Evolutionary conservation across 805 yeast species (phyloP), one percentile per base, ranked within the genome.

Genomic region (Zygosaccharomyces siamensis): DNA sequence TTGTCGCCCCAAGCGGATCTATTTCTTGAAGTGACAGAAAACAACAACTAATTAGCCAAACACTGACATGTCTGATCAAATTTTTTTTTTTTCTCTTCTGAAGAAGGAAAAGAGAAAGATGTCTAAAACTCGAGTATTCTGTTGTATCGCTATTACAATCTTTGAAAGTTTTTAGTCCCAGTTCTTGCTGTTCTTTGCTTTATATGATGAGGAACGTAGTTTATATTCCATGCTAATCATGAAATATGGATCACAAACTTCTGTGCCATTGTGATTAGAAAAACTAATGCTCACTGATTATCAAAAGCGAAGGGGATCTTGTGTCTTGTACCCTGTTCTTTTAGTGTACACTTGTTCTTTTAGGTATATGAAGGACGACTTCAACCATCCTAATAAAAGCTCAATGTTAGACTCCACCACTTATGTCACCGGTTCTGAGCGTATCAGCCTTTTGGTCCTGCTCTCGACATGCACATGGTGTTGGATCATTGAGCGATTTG

Each of bases 391-490:
- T 10, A 10, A 10, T 7, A 26, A 8, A 26, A 14, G 20, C 11
- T 18, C 16, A 33, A 41, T 41, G 44, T 14, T 14, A 7, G 44
- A 33, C 7, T n/a, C 10, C 35, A n/a, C 30, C 35, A n/a, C 30
- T 23, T 37, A 42, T 18, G 33, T 51, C 11, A 21, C 43, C 5
- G 47, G 51, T 5, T 45, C 54, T 1, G 77, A 73, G 54, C 60
- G 83, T 40, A 73, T 80, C 40, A 64, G 81, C 12, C 55, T 78
- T 3, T 64, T 81, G 14, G 52, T 81, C 2, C 71, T 77, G 49
- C 43, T 73, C 3, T 85, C 84, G 4, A 59, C 75, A 4, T 72
- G 77, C 63, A 60, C 81, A 21, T 83, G 87, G 87, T 72, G 68
- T 39, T 46, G 70, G 39, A 72, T 78, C 45, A 66, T 79, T 35